Base-by-base conservation (phyloP, 306 rosid species). In the Pyrus bretschneideri region DNA sequence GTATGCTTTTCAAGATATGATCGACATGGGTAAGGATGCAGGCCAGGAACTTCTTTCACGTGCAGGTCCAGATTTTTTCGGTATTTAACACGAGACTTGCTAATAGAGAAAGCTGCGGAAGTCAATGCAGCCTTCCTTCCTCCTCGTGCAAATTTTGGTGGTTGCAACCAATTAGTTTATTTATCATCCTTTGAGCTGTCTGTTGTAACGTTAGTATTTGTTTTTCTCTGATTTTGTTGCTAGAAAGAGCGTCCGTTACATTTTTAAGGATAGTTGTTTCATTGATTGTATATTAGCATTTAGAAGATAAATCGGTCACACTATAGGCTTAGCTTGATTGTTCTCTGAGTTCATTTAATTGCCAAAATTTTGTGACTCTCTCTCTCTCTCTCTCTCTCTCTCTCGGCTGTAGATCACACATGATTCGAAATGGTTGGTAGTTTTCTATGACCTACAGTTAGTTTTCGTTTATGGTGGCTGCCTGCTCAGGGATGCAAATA, bases 21-120 rank as follows among this genome's bases (percentile, higher is more conserved):
- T 90, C 33, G 72, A 75, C 79, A 93, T 93, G 86, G 97, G 97
- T 66, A 83, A 83, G 82, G 97, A 90, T 81, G 97, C 97, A 42
- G 94, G 97, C 13, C 75, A 87, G 86, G 97, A 93, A 86, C 96
- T 93, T 65, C 94, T 93, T 60, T 86, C 91, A 70, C 87, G 67
- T 22, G 97, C 97, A 46, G 96, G 93, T 76, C 92, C 96, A 42
- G 93, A 86, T 30, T 93, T 93, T 83, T 93, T 93, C 55, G 86
- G 81, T 81, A 73, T 86, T 76, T 90, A 78, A 73, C 15, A 74
- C 49, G 40, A 67, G 68, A 25, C 11, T 14, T 35, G 33, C n/a
- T 42, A 54, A 42, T 59, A 57, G 74, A 11, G 59, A 74, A 44
- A 40, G 77, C 57, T 3, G 57, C 46, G 25, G 67, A 23, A 73